Conservation (phyloP, 495 filamentous ascomycete species). For the Viridothelium virens region DNA sequence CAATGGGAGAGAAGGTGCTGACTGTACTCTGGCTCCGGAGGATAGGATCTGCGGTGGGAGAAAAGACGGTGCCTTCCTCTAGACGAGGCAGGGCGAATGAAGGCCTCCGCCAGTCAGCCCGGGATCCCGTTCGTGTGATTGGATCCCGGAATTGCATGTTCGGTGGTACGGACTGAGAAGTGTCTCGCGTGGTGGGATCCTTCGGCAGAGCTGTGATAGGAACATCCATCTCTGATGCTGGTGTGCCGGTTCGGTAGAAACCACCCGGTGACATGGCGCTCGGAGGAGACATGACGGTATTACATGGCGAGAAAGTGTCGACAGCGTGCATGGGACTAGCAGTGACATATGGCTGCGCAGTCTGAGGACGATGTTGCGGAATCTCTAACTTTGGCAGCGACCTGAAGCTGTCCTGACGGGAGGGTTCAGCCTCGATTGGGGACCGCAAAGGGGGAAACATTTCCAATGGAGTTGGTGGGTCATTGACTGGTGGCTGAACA, state of each 20-base stretch:
- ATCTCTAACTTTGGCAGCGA: conserved; percentile 35
- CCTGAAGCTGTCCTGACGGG: conserved; percentile 28
- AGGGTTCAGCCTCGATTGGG: conserved; percentile 20
- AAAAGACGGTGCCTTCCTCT: conserved; percentile 41
- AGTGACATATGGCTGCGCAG: conserved; percentile 15
- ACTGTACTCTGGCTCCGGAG: conserved; percentile 2
- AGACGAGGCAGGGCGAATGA: conserved; percentile 52
- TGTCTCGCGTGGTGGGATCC: conserved; percentile 60
- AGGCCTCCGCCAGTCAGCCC: conserved; percentile 42
- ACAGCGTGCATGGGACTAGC: conserved; percentile 15
- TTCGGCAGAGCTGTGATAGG: conserved; percentile 66
- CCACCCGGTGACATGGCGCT: conserved; percentile 26
- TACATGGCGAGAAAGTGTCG: conserved; percentile 31
- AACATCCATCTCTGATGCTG: conserved; percentile 84
- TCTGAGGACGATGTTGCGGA: conserved; percentile 20
- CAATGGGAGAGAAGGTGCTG: background rate
- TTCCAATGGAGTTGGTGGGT: conserved; percentile 24
- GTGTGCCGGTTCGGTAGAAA: conserved; percentile 66
- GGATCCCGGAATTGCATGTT: conserved; percentile 70
- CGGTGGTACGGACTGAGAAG: conserved; percentile 84
- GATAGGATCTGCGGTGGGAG: conserved; percentile 24
- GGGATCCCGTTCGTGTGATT: conserved; percentile 44
- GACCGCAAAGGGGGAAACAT: conserved; percentile 35
- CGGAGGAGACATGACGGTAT: conserved; percentile 35
- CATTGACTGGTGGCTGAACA: conserved; percentile 37